phyloP scores from a whole-genome alignment of 495 filamentous ascomycete genomes.

The Annulohypoxylon nitens region DNA sequence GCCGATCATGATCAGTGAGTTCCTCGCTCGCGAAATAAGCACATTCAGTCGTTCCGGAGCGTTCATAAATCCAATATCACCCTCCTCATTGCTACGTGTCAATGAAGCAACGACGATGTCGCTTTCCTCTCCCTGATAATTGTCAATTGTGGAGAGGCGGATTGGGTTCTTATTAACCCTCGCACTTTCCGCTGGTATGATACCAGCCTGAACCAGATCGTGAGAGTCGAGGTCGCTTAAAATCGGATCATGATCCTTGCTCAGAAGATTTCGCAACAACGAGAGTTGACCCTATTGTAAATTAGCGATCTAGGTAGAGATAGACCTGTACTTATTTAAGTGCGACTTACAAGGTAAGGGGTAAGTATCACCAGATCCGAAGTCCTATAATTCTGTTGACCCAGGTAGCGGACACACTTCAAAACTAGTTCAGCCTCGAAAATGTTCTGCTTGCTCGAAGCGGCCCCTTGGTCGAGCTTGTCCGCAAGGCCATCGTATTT shows the following conservation, averaged over 20 bases:
- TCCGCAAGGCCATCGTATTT: constrained; percentile 60
- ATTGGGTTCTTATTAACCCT: constrained; percentile 65
- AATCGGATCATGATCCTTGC: constrained; percentile 66
- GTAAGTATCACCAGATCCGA: constrained; percentile 77
- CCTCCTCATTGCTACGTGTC: constrained; percentile 72
- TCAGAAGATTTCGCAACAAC: constrained; percentile 67
- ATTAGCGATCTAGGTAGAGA: constrained; percentile 12
- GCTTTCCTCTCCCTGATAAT: constrained; percentile 86
- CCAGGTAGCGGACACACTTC: constrained; percentile 77
- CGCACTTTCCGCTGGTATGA: constrained; percentile 68
- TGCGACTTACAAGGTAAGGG: constrained; percentile 67
- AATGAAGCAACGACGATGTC: constrained; percentile 78
- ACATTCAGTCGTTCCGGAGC: constrained; percentile 78
- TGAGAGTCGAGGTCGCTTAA: constrained; percentile 78
- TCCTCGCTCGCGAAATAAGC: constrained; percentile 75
- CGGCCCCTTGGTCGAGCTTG: constrained; percentile 62
- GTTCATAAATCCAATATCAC: constrained; percentile 82
- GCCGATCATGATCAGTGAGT: constrained; percentile 78
- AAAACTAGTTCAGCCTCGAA: constrained; percentile 79
- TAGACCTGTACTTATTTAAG: not conserved
- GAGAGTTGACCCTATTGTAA: constrained; percentile 70
- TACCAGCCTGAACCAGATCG: constrained; percentile 75
- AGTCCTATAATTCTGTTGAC: constrained; percentile 79
- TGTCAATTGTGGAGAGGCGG: constrained; percentile 78
- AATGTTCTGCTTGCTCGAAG: constrained; percentile 70